These are phyloP conservation scores for Arctium lappa DNA, from an alignment of 129 eudicot species.

Conservation along the genomic window DNA sequence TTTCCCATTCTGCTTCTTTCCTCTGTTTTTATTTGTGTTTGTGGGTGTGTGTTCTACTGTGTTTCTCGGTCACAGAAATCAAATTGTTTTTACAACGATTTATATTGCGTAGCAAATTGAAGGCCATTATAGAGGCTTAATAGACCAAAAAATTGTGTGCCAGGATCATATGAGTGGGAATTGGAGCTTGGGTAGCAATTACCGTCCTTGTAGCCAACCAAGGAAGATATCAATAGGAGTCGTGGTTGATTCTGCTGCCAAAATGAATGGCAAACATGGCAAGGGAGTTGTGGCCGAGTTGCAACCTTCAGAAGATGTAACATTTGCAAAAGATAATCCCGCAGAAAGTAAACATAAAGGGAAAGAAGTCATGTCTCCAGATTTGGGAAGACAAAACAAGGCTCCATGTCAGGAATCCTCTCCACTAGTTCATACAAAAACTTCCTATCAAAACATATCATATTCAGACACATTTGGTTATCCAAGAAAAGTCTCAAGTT, in stretches of 20 bases:
- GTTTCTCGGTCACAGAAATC: background rate
- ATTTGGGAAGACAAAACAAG: conserved; percentile 23
- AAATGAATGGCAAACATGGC: conserved; percentile 22
- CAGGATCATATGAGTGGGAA: conserved; percentile 54
- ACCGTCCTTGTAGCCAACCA: conserved; percentile 52
- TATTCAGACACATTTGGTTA: conserved; percentile 29
- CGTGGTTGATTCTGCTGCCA: conserved; percentile 42
- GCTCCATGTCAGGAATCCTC: conserved; percentile 32
- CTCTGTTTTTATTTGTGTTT: background rate
- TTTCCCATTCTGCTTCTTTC: conserved; percentile 6
- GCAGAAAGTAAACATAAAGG: conserved; percentile 28
- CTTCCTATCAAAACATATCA: conserved; percentile 27
- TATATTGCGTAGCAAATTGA: background rate
- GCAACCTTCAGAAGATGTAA: conserved; percentile 26
- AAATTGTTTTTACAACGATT: background rate
- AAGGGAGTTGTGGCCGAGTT: conserved; percentile 21
- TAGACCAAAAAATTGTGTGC: conserved; percentile 1
- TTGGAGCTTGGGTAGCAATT: conserved; percentile 57
- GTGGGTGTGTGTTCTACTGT: conserved; percentile 6
- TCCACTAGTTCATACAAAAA: conserved; percentile 40
- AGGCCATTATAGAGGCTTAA: background rate
- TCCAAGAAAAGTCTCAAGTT: conserved; percentile 33
- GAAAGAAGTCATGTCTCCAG: conserved; percentile 20
- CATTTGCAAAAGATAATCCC: conserved; percentile 25
- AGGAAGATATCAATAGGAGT: conserved; percentile 83